A percentile compares a stretch with the other conserved stretches of the same genome.
Evolutionary conservation across 306 rosid species (phyloP).

Genomic region (Luffa aegyptiaca): DNA sequence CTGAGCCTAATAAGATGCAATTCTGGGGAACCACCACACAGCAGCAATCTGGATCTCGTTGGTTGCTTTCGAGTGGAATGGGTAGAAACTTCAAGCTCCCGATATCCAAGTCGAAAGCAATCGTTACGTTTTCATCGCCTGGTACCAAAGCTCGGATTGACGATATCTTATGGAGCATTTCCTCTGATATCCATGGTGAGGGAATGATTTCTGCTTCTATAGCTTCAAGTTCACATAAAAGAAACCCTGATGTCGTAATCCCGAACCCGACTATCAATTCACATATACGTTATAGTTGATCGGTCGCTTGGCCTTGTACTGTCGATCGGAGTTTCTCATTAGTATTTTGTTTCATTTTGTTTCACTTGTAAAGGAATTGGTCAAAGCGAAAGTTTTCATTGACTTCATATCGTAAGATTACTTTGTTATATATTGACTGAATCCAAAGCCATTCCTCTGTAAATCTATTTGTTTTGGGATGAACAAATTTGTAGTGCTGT

Average conservation of each 20-base stretch:
- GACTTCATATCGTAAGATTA: neutral
- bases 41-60: slow-evolving; percentile 46
- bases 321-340: neutral
- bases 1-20: slow-evolving; percentile 22
- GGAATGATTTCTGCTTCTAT: slow-evolving; percentile 12
- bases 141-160: slow-evolving; percentile 19
- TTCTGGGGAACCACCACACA: slow-evolving; percentile 51
- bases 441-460: neutral
- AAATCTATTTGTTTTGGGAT: neutral
- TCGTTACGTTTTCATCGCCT: slow-evolving; percentile 26
- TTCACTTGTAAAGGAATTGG: slow-evolving; percentile 1
- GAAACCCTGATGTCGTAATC: slow-evolving; percentile 57
- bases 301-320: neutral
- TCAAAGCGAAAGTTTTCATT: neutral
- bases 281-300: neutral
- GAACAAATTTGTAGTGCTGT: neutral
- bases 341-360: neutral
- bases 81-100: slow-evolving; percentile 29
- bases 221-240: slow-evolving; percentile 21
- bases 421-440: neutral
- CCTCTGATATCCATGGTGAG: slow-evolving; percentile 25
- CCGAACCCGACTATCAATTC: slow-evolving; percentile 4
- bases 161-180: slow-evolving; percentile 65
- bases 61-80: slow-evolving; percentile 62
- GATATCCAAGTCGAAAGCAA: slow-evolving; percentile 33